Evolutionary conservation across 768 basidiomycete genomes (phyloP).

Genomic region (Rhodotorula taiwanensis): DNA sequence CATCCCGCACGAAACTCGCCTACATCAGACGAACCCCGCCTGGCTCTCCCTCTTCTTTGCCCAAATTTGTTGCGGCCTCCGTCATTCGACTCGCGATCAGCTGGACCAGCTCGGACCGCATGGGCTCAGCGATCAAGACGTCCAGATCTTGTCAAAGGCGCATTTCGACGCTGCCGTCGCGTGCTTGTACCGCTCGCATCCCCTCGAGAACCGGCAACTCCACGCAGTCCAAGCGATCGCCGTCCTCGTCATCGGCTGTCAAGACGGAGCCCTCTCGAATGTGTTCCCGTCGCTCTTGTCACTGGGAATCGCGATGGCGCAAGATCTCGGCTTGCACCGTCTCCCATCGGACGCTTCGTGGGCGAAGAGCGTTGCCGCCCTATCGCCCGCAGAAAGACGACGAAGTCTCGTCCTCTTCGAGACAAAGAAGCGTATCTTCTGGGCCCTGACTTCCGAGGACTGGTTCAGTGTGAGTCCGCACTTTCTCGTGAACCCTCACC

Average conservation of each 20-base stretch:
- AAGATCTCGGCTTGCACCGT: constrained; percentile 13
- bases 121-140: constrained; percentile 1
- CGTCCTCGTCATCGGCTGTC: constrained; percentile 5
- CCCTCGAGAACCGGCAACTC: constrained; percentile 9
- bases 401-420: constrained; percentile 8
- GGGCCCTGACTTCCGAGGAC: constrained; percentile 2
- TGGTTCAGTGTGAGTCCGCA: constrained; percentile 8
- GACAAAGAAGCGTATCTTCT: constrained; percentile 9
- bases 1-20: neutral
- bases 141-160: neutral
- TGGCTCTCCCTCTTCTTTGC: constrained; percentile 16
- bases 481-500: neutral
- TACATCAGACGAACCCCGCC: constrained; percentile 2
- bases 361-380: neutral
- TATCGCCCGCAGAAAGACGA: neutral
- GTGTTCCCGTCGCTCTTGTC: constrained; percentile 15
- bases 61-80: constrained; percentile 1
- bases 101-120: neutral
- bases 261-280: constrained; percentile 9
- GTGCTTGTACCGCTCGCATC: constrained; percentile 8
- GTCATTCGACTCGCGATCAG: constrained; percentile 11
- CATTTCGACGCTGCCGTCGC: constrained; percentile 14
- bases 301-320: constrained; percentile 14
- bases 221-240: constrained; percentile 8
- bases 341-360: constrained; percentile 5